Evolutionary conservation across 108 stramenopile genomes (phyloP), one percentile per base, ranked within the genome.

Genomic region (Nannochloropsis gaditana): DNA sequence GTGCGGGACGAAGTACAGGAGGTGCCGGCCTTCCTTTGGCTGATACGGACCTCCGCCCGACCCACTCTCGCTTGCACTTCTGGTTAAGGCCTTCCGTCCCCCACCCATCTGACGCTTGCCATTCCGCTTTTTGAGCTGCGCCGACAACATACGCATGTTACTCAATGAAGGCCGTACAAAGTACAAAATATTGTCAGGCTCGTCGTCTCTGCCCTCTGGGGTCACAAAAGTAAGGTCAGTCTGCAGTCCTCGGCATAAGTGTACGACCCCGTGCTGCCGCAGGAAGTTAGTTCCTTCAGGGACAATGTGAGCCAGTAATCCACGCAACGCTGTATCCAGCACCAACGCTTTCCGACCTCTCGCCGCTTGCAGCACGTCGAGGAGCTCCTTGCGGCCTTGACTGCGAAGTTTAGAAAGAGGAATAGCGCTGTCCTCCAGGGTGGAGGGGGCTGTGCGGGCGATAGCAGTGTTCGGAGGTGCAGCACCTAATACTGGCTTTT

Each of bases 1-100:
- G n/a, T 88, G 89, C 42, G 92, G 92, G 21, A 90, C 86, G n/a
- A 92, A 91, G 79, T 84, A 91, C 15, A 91, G 80, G 15, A 79
- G 11, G 81, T 84, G 87, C 8, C 84, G 21, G 31, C 31, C 0
- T 31, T 31, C 31, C 31, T 31, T 31, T 31, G 31, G 31, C 31
- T 31, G 31, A 31, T 31, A 31, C 85, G 79, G 47, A 5, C 21
- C 5, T 41, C 44, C 81, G 45, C 43, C 41, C 9, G 15, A 19
- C 9, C 43, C 84, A 41, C 9, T 43, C 6, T 5, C 79, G 9
- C 9, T 21, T n/a, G 42, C 21, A 11, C 45, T 19, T 45, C 59
- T 15, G 15, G 19, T n/a, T n/a, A 73, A n/a, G 19, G 59, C 4
- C n/a, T n/a, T n/a, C n/a, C 59, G 1, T 73, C 59, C 59, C 59